These are phyloP conservation scores for Mycena polygramma DNA, from an alignment of 768 basidiomycete species.

Conservation along the genomic window DNA sequence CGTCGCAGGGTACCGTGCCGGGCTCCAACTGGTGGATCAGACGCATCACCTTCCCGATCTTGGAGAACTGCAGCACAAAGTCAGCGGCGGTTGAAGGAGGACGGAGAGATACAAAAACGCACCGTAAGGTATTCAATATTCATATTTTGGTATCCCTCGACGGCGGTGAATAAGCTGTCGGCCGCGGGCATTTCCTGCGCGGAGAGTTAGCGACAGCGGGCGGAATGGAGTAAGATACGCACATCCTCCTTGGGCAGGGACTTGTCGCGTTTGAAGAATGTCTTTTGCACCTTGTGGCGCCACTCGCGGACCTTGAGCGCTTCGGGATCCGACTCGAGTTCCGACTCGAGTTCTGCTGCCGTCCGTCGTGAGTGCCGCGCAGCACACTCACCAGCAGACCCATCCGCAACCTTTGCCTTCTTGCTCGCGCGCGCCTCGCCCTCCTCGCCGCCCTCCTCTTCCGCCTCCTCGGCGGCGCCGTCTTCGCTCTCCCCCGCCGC, in stretches of 20 bases:
- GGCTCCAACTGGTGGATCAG: conserved; percentile 74
- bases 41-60: conserved; percentile 91
- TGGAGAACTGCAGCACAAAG: conserved; percentile 70
- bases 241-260: conserved; percentile 74
- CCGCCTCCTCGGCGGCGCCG: conserved; percentile 79
- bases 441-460: conserved; percentile 64
- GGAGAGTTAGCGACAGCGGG: background rate
- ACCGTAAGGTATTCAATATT: conserved; percentile 78
- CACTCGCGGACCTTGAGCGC: conserved; percentile 84
- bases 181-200: conserved; percentile 65
- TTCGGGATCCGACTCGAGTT: conserved; percentile 77
- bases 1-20: conserved; percentile 74
- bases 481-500: conserved; percentile 58
- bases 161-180: conserved; percentile 3
- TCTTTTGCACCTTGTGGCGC: conserved; percentile 93
- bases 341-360: too few species aligned
- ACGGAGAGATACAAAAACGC: conserved; percentile 30
- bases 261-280: conserved; percentile 78
- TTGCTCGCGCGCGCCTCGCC: conserved; percentile 63
- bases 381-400: conserved; percentile 60
- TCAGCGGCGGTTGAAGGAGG: background rate
- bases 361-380: background rate
- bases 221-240: conserved; percentile 43
- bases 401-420: conserved; percentile 73
- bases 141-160: conserved; percentile 79